phyloP scores from a whole-genome alignment of 2,329 filamentous ascomycete genomes.

The Colletotrichum noveboracense region DNA sequence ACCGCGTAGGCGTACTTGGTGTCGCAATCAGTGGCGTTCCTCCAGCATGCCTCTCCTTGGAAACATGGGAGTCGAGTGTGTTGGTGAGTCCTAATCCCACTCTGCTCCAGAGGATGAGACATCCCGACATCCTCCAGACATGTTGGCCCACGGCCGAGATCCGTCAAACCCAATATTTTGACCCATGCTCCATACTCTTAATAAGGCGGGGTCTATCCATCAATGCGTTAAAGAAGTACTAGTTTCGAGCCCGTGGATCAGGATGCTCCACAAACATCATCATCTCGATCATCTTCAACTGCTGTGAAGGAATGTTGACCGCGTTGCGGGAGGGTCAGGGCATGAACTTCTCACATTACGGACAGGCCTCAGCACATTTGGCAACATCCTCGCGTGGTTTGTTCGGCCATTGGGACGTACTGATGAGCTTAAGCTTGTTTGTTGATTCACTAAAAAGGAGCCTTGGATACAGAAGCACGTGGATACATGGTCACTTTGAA shows the following conservation, averaged over 20 bases:
- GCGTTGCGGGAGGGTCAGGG: not conserved
- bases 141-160: not conserved
- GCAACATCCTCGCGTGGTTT: not conserved
- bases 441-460: not conserved
- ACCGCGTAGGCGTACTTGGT: not conserved
- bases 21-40: not conserved
- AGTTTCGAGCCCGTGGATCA: not conserved
- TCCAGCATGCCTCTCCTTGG: not conserved
- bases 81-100: not conserved
- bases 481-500: not conserved
- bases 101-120: not conserved
- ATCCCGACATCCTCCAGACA: not conserved
- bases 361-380: not conserved
- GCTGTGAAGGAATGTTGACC: not conserved
- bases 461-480: not conserved
- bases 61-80: not conserved
- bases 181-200: not conserved
- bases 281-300: not conserved
- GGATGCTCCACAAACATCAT: not conserved
- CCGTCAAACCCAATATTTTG: not conserved
- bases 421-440: not conserved
- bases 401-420: not conserved
- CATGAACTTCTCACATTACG: not conserved
- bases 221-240: not conserved
- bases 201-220: not conserved